phyloP scores from a whole-genome alignment of 192 early-diverging fungal species.

The Coemansia sp. region DNA sequence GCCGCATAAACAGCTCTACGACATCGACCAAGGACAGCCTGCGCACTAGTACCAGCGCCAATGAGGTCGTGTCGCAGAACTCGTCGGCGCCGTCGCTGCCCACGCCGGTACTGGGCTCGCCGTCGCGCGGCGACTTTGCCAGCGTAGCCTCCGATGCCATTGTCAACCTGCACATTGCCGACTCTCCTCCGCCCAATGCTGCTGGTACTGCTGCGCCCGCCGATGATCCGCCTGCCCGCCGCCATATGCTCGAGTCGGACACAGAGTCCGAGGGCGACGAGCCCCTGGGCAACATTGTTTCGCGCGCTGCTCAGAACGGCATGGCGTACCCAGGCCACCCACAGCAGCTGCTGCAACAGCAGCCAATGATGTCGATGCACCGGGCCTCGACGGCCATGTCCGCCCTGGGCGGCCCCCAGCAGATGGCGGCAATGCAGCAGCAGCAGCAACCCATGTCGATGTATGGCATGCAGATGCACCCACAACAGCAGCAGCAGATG shows the following conservation, averaged over 20 bases:
- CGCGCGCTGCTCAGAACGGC: constrained; percentile 15
- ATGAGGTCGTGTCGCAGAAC: constrained; percentile 18
- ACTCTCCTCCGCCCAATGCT: constrained; percentile 27
- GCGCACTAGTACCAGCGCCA: constrained; percentile 18
- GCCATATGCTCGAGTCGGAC: constrained; percentile 38
- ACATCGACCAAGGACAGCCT: constrained; percentile 30
- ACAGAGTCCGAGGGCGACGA: constrained; percentile 34
- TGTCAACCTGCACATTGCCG: constrained; percentile 37
- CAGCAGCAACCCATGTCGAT: constrained; percentile 14
- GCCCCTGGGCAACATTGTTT: constrained; percentile 34
- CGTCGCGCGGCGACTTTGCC: constrained; percentile 31
- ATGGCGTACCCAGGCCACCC: constrained; percentile 2
- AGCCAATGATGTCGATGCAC: constrained; percentile 32
- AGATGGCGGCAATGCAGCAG: constrained; percentile 24
- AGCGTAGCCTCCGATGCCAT: constrained; percentile 37
- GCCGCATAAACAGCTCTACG: constrained; percentile 10
- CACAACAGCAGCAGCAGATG: constrained; percentile 18
- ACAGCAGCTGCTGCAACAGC: constrained; percentile 16
- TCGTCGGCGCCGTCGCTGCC: constrained; percentile 42
- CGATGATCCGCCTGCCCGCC: constrained; percentile 13
- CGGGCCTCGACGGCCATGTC: constrained; percentile 25
- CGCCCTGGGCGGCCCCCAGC: constrained; percentile 8
- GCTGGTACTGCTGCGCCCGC: not conserved
- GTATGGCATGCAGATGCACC: constrained; percentile 30
- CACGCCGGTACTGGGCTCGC: constrained; percentile 12